phyloP scores from a whole-genome alignment of 768 basidiomycete genomes.

The Serendipita vermifera region DNA sequence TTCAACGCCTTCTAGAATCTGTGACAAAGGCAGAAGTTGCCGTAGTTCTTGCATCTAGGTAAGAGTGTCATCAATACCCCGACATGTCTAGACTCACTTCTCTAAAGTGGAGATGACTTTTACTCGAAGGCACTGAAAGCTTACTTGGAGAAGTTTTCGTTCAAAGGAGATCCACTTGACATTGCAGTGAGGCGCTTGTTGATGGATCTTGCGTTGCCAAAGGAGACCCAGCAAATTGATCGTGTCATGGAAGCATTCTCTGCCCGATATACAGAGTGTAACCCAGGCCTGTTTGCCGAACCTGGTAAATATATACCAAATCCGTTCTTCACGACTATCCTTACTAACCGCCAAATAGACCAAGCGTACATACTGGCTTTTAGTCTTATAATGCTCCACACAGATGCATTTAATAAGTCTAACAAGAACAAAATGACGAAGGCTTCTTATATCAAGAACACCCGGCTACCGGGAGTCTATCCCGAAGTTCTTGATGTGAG shows the following conservation, averaged over 20 bases:
- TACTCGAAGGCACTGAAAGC: constrained; percentile 52
- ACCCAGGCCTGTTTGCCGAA: constrained; percentile 63
- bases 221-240: constrained; percentile 98
- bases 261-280: constrained; percentile 66
- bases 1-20: constrained; percentile 46
- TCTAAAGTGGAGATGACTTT: constrained; percentile 52
- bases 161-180: constrained; percentile 71
- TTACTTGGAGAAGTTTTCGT: constrained; percentile 69
- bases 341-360: constrained; percentile 35
- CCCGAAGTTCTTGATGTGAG: constrained; percentile 72
- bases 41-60: constrained; percentile 72
- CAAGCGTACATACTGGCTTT: constrained; percentile 94
- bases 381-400: constrained; percentile 97
- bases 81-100: not conserved
- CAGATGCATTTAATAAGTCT: constrained; percentile 94
- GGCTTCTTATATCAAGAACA: constrained; percentile 86
- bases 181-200: constrained; percentile 79
- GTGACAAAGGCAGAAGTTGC: constrained; percentile 72
- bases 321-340: constrained; percentile 4
- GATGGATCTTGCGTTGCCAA: constrained; percentile 82
- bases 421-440: constrained; percentile 98
- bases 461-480: constrained; percentile 68
- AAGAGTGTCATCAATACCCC: constrained; percentile 17
- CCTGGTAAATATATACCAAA: constrained; percentile 39
- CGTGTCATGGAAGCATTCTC: constrained; percentile 95